These are phyloP conservation scores for Wickerhamomyces subpelliculosus DNA, from an alignment of 805 yeast species.

Conservation along the genomic window DNA sequence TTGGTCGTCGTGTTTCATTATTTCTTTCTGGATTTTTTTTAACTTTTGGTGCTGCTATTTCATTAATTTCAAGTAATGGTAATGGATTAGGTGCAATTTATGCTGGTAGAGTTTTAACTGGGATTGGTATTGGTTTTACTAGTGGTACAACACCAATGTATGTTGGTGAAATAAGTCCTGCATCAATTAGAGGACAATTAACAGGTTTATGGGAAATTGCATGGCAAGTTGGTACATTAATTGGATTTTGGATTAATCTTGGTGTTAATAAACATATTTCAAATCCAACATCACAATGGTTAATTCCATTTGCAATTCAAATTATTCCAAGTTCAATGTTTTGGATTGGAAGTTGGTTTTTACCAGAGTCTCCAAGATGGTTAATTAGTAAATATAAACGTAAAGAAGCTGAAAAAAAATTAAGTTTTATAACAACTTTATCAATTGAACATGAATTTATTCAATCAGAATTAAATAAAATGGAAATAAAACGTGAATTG, in stretches of 20 bases:
- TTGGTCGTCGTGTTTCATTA: conserved; percentile 14
- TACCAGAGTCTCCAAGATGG: conserved; percentile 43
- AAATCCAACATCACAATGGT: conserved; percentile 32
- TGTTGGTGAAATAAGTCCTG: conserved; percentile 37
- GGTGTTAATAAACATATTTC: conserved; percentile 33
- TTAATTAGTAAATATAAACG: conserved; percentile 29
- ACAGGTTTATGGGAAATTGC: conserved; percentile 41
- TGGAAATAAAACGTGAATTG: conserved; percentile 20
- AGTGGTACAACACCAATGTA: conserved; percentile 44
- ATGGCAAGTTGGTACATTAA: conserved; percentile 42
- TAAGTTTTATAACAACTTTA: conserved; percentile 33
- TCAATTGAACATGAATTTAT: conserved; percentile 32
- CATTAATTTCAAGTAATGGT: conserved; percentile 24
- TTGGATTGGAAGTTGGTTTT: conserved; percentile 30
- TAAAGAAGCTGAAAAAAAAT: conserved; percentile 28
- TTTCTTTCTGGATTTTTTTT: conserved; percentile 10
- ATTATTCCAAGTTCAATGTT: conserved; percentile 38
- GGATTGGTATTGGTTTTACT: conserved; percentile 47
- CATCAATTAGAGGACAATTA: conserved; percentile 37
- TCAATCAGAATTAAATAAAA: conserved; percentile 31
- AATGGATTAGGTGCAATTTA: conserved; percentile 40
- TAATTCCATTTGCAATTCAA: conserved; percentile 41
- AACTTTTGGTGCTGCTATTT: conserved; percentile 35
- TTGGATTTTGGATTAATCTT: conserved; percentile 45
- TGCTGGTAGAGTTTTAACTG: conserved; percentile 41